phyloP scores from a whole-genome alignment of 1,284 basidiomycete genomes.

The Puccinia horiana region DNA sequence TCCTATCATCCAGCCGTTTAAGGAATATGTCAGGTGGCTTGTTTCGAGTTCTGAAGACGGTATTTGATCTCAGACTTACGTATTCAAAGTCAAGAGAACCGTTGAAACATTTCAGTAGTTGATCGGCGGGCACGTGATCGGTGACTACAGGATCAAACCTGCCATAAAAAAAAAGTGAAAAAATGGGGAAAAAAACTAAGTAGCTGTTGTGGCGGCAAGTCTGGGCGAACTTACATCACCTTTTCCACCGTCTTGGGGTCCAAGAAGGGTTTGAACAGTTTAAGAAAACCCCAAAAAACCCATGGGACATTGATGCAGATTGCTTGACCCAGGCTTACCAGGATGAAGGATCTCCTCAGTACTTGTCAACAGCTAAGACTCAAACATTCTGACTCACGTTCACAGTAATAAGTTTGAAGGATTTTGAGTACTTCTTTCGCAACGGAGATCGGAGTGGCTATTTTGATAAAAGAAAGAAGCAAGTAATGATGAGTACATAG shows the following conservation, averaged over 20 bases:
- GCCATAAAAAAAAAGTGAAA: background rate
- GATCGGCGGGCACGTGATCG: conserved; percentile 72
- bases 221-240: conserved; percentile 61
- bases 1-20: background rate
- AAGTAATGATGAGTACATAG: background rate
- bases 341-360: background rate
- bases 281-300: conserved; percentile 63
- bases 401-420: conserved; percentile 86
- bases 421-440: conserved; percentile 69
- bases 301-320: conserved; percentile 78
- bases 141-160: conserved; percentile 72
- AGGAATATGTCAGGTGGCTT: background rate
- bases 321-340: conserved; percentile 72
- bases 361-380: background rate
- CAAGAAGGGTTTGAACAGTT: conserved; percentile 79
- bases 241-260: conserved; percentile 88
- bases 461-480: background rate
- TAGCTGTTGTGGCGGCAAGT: background rate
- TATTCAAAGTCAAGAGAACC: conserved; percentile 77
- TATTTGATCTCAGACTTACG: conserved; percentile 67
- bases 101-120: conserved; percentile 76
- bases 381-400: conserved; percentile 57
- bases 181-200: background rate
- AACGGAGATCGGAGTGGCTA: conserved; percentile 50
- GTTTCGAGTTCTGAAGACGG: background rate